Conservation (phyloP, 176 grass and related monocot species). For the Ensete glaucum region DNA sequence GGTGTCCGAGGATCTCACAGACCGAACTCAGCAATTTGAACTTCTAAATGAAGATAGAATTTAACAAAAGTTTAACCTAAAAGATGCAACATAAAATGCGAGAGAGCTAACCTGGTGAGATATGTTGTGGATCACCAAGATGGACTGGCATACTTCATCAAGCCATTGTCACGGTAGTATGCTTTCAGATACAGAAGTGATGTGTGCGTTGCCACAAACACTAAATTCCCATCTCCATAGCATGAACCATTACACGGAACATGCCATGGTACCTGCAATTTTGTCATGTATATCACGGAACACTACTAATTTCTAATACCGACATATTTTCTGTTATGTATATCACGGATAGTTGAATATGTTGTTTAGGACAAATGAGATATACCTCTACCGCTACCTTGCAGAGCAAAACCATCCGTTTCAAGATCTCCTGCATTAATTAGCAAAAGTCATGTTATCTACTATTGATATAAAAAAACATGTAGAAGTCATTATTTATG, state of each 20-base stretch:
- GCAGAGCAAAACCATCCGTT: too few species aligned
- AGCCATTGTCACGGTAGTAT: constrained; percentile 84
- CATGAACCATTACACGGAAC: constrained; percentile 52
- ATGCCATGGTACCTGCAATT: constrained; percentile 66
- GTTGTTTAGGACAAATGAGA: too few species aligned
- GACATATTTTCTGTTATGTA: too few species aligned
- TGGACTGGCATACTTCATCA: constrained; percentile 68
- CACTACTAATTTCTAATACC: too few species aligned
- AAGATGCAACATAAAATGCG: not conserved
- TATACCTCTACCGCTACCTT: too few species aligned
- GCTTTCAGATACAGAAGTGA: constrained; percentile 84
- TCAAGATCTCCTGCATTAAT: too few species aligned
- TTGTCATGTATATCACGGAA: too few species aligned
- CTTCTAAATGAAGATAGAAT: not conserved
- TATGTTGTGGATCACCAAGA: constrained; percentile 89
- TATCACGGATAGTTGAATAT: too few species aligned
- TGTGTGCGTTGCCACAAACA: constrained; percentile 87
- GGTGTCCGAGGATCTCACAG: not conserved
- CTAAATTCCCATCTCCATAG: constrained; percentile 85
- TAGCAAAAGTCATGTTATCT: too few species aligned
- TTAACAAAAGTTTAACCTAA: not conserved
- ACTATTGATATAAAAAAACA: too few species aligned
- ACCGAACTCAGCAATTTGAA: not conserved
- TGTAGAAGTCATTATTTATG: too few species aligned
- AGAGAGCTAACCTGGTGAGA: constrained; percentile 60